These are phyloP conservation scores for Suillus hirtellus DNA, from an alignment of 768 basidiomycete species.

Conservation along the genomic window DNA sequence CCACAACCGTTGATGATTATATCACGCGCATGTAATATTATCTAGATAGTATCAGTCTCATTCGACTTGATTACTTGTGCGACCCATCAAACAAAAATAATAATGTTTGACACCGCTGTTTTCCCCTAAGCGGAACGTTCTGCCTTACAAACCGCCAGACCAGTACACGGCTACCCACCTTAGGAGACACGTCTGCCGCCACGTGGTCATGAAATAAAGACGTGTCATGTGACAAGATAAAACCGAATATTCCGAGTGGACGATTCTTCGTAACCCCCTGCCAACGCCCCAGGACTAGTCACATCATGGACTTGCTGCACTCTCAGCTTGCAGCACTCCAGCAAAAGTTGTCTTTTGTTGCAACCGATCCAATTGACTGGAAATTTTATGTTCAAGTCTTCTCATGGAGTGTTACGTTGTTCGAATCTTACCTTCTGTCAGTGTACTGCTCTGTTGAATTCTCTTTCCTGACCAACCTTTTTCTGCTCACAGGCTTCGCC, in stretches of 20 bases:
- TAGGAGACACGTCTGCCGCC: neutral
- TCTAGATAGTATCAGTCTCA: neutral
- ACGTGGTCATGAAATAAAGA: neutral
- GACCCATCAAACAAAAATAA: neutral
- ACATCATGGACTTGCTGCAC: conserved; percentile 64
- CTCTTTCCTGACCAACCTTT: conserved; percentile 9
- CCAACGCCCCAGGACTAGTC: neutral
- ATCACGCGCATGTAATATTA: neutral
- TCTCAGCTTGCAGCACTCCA: conserved; percentile 57
- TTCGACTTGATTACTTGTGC: neutral
- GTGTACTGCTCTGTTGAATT: conserved; percentile 30
- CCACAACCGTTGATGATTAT: neutral
- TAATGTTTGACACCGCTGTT: neutral
- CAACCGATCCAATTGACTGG: conserved; percentile 76
- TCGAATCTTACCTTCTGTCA: conserved; percentile 86
- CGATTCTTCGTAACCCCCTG: neutral
- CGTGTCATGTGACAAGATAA: neutral
- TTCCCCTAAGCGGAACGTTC: neutral
- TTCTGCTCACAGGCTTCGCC: conserved; percentile 53
- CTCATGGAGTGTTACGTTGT: conserved; percentile 77
- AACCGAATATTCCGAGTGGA: neutral
- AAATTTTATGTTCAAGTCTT: conserved; percentile 76
- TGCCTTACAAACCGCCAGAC: neutral
- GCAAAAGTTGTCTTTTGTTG: conserved; percentile 66
- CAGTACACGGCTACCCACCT: neutral